These are phyloP conservation scores for Ceratocystis albifundus DNA, from an alignment of 2,329 filamentous ascomycete species.

Conservation along the genomic window DNA sequence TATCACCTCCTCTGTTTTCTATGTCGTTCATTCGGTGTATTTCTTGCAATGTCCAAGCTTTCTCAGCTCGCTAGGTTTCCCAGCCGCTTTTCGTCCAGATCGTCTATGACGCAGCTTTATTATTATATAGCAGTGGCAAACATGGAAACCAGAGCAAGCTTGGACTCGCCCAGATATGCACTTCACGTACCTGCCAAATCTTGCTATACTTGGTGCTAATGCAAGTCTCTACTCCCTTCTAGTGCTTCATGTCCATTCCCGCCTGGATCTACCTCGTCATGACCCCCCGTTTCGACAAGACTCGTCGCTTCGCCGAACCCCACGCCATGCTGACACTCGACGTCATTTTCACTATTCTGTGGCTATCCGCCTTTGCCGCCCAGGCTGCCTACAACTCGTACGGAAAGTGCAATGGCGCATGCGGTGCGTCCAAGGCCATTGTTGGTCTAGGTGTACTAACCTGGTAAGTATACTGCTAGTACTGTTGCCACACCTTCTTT, in stretches of 20 bases:
- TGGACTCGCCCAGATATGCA: neutral
- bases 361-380: conserved; percentile 55
- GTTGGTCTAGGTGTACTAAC: conserved; percentile 52
- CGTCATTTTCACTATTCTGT: conserved; percentile 46
- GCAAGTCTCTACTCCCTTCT: neutral
- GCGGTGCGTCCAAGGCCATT: conserved; percentile 50
- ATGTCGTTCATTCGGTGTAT: neutral
- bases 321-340: conserved; percentile 51
- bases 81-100: neutral
- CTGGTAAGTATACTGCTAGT: conserved; percentile 37
- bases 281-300: conserved; percentile 52
- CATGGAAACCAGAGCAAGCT: neutral
- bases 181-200: neutral
- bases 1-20: neutral
- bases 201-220: neutral
- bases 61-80: neutral
- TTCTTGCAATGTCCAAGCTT: neutral
- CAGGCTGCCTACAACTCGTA: conserved; percentile 53
- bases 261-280: conserved; percentile 55
- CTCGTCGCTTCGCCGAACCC: conserved; percentile 49
- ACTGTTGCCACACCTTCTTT: no score
- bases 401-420: conserved; percentile 44
- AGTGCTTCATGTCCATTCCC: conserved; percentile 55
- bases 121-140: neutral
- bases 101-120: neutral